Evolutionary conservation across 164 flowering plant genomes (phyloP).

Genomic region (Nymphaea colorata): DNA sequence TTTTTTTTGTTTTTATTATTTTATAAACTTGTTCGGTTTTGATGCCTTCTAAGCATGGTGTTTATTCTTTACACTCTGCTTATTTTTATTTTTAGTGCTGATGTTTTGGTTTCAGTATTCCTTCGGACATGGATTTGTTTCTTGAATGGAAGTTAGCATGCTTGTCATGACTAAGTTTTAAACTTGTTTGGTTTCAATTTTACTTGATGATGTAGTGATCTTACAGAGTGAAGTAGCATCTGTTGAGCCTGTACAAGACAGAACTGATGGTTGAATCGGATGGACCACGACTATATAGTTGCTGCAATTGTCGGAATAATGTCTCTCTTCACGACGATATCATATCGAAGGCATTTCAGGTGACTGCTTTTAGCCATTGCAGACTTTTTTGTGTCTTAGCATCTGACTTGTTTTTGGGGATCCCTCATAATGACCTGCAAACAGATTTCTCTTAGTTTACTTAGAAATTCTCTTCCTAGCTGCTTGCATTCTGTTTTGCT

Average conservation of each 20-base stretch:
- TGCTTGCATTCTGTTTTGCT: too few relatives aligned
- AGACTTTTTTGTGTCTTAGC: too few relatives aligned
- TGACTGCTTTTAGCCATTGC: constrained; percentile 3
- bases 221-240: neutral
- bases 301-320: constrained; percentile 61
- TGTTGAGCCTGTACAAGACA: neutral
- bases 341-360: constrained; percentile 72
- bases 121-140: too few relatives aligned
- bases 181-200: too few relatives aligned
- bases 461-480: neutral
- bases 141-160: too few relatives aligned
- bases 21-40: too few relatives aligned
- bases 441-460: neutral
- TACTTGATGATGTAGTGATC: neutral
- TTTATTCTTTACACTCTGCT: too few relatives aligned
- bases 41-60: too few relatives aligned
- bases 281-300: constrained; percentile 60
- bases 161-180: too few relatives aligned
- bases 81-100: too few relatives aligned
- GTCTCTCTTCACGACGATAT: constrained; percentile 67
- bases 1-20: too few relatives aligned
- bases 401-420: neutral
- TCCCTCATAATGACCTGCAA: neutral
- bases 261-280: constrained; percentile 40
- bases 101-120: too few relatives aligned